Base-by-base conservation (phyloP, 306 rosid genomes). In the Hippophae rhamnoides region DNA sequence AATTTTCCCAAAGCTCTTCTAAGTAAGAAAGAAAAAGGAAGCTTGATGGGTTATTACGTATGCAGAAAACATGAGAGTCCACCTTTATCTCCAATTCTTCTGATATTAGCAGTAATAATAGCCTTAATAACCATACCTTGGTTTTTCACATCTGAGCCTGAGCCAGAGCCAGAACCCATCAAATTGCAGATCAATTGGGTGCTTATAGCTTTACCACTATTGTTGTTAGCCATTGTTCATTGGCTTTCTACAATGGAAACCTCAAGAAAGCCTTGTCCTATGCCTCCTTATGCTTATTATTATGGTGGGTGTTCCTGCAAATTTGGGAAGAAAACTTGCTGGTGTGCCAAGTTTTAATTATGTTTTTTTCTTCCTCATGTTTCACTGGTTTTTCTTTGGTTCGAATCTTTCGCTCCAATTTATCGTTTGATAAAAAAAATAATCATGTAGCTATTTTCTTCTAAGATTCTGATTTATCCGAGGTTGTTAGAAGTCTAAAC, bases 71-170 rank as follows among this genome's bases (percentile, higher is more conserved):
- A 63, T 57, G 79, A 79, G 5, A 77, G 69, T 61, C 62, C 75
- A 26, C 3, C 6, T 10, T 61, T 40, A 47, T 83, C 14, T 62
- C 84, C 54, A 58, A 60, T 88, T 57, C 70, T 84, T 54, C 58
- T 79, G 58, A 41, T 84, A 49, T 74, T 87, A 74, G 81, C 72
- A 0, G 87, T 84, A 68, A 73, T 74, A 46, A 54, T 76, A 46
- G 2, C 74, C 52, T 81, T 84, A 54, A 70, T 84, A 43, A 3
- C 13, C 67, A 47, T 69, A 40, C 87, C 90, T 52, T 74, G 45
- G 69, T 58, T 68, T 5, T 76, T 81, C 69, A 57, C 75, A 26
- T 0, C 56, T 8, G 38, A 31, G 38, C n/a, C 64, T 45, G 73
- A 60, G 11, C 61, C 64, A 5, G 66, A 60, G 9, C 31, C 46